Conservation (phyloP, 345 rosid genomes). For the Rhodamnia rubescens region DNA sequence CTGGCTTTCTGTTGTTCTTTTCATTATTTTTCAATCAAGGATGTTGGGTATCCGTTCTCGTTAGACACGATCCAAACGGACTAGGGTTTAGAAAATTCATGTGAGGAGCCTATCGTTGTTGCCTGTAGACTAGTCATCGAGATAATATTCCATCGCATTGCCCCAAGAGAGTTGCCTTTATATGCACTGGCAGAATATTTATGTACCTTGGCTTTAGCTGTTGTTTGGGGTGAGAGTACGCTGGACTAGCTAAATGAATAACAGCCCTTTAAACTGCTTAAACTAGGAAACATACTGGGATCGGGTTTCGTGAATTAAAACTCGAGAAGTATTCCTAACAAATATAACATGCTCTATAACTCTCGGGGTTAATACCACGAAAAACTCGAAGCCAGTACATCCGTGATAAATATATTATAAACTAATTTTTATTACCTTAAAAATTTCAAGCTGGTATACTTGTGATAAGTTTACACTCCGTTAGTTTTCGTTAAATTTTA, state of each 20-base stretch:
- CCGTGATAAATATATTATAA: too few species aligned
- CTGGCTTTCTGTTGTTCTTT: background rate
- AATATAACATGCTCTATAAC: background rate
- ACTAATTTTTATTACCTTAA: too few species aligned
- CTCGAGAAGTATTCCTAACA: background rate
- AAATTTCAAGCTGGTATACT: too few species aligned
- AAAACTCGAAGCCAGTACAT: too few species aligned
- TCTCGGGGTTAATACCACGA: too few species aligned
- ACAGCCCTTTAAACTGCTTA: background rate
- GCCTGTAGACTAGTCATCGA: background rate
- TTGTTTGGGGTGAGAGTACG: background rate
- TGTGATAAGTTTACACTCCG: too few species aligned
- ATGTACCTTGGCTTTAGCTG: background rate
- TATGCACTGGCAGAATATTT: background rate
- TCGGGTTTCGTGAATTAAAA: background rate
- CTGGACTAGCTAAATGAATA: background rate
- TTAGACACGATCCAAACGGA: background rate
- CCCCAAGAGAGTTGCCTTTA: background rate
- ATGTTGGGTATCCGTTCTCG: background rate
- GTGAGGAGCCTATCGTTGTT: background rate
- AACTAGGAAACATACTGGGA: background rate
- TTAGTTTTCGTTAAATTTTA: too few species aligned
- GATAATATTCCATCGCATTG: background rate
- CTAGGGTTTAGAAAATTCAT: background rate
- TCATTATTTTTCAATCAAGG: background rate